These are phyloP conservation scores for Kwoniella mangroviensis DNA, from an alignment of 768 basidiomycete genomes.

Conservation along the genomic window DNA sequence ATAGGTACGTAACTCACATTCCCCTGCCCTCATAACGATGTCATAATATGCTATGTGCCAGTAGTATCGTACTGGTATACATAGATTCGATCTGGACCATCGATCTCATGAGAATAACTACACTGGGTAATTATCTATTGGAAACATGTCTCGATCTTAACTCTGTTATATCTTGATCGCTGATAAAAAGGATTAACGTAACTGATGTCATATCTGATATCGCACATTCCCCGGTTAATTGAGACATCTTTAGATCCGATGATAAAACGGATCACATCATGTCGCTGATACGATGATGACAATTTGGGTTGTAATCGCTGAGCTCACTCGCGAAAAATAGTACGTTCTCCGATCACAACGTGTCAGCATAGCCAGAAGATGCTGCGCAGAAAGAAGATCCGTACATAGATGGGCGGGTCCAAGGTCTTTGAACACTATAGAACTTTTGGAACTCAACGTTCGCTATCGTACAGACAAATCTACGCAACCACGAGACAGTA, in stretches of 20 bases:
- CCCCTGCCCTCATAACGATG: background rate
- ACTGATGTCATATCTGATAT: constrained; percentile 7
- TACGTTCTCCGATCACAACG: background rate
- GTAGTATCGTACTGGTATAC: too few relatives aligned
- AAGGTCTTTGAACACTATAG: background rate
- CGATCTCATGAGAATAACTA: background rate
- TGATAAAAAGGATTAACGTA: constrained; percentile 10
- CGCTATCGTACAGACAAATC: background rate
- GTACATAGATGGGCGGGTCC: too few relatives aligned
- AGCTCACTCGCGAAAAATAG: background rate
- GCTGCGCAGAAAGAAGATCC: background rate
- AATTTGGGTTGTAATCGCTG: constrained; percentile 7
- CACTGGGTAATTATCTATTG: background rate
- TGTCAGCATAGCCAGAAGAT: background rate
- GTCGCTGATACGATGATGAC: background rate
- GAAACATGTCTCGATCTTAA: constrained; percentile 9
- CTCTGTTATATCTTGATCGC: constrained; percentile 1
- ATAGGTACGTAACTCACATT: background rate
- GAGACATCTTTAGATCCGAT: background rate
- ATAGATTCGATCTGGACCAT: background rate
- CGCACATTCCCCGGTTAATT: constrained; percentile 10
- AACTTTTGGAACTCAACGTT: background rate
- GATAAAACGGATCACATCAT: background rate
- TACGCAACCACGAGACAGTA: background rate
- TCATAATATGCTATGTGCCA: background rate